Evolutionary conservation across 1,284 basidiomycete species (phyloP).

Genomic region (Prillingera fragicola): DNA sequence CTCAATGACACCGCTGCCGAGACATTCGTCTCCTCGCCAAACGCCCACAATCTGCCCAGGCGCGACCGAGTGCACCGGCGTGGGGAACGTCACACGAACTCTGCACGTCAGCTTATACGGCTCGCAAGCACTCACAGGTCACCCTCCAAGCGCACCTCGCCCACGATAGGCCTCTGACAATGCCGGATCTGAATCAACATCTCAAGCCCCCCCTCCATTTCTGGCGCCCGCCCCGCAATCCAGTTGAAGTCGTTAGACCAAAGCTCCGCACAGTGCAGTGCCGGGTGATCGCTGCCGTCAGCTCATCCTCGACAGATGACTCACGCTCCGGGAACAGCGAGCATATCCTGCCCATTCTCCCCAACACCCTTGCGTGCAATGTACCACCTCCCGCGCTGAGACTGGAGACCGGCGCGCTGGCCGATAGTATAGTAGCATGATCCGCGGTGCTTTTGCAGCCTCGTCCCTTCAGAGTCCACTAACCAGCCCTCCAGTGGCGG

Average conservation of each 20-base stretch:
- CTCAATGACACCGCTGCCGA: conserved; percentile 71
- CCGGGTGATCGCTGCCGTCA: conserved; percentile 58
- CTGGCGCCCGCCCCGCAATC: conserved; percentile 59
- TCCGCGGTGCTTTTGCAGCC: conserved; percentile 64
- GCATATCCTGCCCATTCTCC: conserved; percentile 56
- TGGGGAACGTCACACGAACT: conserved; percentile 52
- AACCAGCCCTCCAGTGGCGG: conserved; percentile 59
- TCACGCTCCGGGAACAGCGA: conserved; percentile 70
- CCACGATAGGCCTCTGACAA: conserved; percentile 55
- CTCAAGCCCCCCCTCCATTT: conserved; percentile 52
- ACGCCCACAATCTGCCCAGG: conserved; percentile 73
- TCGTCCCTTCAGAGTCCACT: conserved; percentile 57
- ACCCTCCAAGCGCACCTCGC: conserved; percentile 27
- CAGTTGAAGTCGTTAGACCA: conserved; percentile 59
- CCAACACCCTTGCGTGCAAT: conserved; percentile 66
- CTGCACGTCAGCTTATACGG: conserved; percentile 38
- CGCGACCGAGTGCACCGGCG: conserved; percentile 65
- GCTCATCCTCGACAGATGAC: conserved; percentile 31
- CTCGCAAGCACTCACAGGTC: conserved; percentile 2
- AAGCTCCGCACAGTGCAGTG: conserved; percentile 56
- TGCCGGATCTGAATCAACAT: conserved; percentile 66
- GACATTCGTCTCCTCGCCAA: conserved; percentile 69
- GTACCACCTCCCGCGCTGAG: conserved; percentile 62
- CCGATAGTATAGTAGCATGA: conserved; percentile 88
- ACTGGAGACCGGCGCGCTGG: conserved; percentile 63